Base-by-base conservation (phyloP, 2,329 filamentous ascomycete species). In the Aspergillus sp. region DNA sequence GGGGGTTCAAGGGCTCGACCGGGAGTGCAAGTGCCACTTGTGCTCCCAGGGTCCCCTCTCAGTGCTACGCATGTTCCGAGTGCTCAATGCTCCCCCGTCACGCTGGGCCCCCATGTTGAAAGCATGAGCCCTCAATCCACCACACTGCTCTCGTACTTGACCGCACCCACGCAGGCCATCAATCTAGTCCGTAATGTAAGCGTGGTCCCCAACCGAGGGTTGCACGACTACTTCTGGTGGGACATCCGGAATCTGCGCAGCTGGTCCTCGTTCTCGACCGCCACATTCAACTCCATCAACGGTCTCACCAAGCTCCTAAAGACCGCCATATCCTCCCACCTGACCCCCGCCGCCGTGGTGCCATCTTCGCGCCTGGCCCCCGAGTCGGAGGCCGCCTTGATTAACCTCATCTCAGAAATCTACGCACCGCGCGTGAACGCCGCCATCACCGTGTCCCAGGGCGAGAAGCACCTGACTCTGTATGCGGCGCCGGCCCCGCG, bases 171-270 rank as follows among this genome's bases (percentile, higher is more conserved):
- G 66, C 91, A 92, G 17, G 86, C 90, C 19, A 88, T 92, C 16
- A 87, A 87, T 38, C 79, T 96, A 32, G 90, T 95, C 35, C 87
- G 87, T 65, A 88, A 87, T 60, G 83, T 93, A 60, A 89, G 87
- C 54, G 86, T 87, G 67, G 68, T 85, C 74, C 58, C 77, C 79
- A 64, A 83, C 79, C 58, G 88, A 84, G 69, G 85, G 80, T 65
- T 82, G 80, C 72, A 87, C 63, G 90, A 87, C 70, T 86, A 95
- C 76, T 96, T 93, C 72, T 97, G 93, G 93, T 96, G 90, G 89
- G 93, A 97, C 65, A 82, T 95, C 53, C 88, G 93, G 61, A 93
- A 95, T 68, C 79, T 96, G 60, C 85, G 89, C 57, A 82, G 85
- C 56, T 96, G 93, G 93, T 82, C 82, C 47, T 82, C 84, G 61